A percentile compares a stretch with the other conserved stretches of the same genome.
phyloP scores from a whole-genome alignment of 139 green algal species.

The Chlamydomonas sphaeroides region DNA sequence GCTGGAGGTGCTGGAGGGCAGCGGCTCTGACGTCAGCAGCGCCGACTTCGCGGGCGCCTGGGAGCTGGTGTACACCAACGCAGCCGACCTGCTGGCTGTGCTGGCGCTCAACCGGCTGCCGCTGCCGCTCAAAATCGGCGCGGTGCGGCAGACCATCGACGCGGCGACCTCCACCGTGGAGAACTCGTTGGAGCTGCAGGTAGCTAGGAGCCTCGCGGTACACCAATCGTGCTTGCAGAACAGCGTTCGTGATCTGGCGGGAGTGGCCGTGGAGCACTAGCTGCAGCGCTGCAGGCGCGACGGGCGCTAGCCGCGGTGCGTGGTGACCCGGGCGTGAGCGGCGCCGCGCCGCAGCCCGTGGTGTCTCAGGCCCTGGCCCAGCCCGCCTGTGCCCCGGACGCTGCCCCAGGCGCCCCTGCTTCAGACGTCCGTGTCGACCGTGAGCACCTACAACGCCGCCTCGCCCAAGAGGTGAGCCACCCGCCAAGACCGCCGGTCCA shows the following conservation, averaged over 20 bases:
- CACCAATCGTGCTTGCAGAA: too few species aligned
- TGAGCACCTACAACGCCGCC: conserved; percentile 80
- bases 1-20: conserved; percentile 75
- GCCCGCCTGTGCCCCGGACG: conserved; percentile 27
- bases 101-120: conserved; percentile 84
- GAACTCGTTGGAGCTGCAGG: conserved; percentile 75
- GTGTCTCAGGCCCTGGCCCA: neutral
- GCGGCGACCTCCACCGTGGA: conserved; percentile 64
- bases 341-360: too few species aligned
- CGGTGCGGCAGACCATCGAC: conserved; percentile 90
- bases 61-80: conserved; percentile 92
- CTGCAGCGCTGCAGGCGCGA: too few species aligned
- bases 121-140: conserved; percentile 79
- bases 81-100: conserved; percentile 83
- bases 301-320: too few species aligned
- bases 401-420: conserved; percentile 46
- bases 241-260: too few species aligned
- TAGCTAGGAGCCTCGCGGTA: too few species aligned
- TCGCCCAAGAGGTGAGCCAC: conserved; percentile 34
- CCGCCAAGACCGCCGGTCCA: too few species aligned
- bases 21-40: neutral
- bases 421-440: conserved; percentile 66
- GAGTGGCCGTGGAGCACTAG: too few species aligned
- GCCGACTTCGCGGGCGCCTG: conserved; percentile 67
- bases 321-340: too few species aligned